A percentile compares a stretch with the other conserved stretches of the same genome.
Evolutionary conservation across 2,329 filamentous ascomycete species (phyloP).

Genomic region (Apiospora arundinis): DNA sequence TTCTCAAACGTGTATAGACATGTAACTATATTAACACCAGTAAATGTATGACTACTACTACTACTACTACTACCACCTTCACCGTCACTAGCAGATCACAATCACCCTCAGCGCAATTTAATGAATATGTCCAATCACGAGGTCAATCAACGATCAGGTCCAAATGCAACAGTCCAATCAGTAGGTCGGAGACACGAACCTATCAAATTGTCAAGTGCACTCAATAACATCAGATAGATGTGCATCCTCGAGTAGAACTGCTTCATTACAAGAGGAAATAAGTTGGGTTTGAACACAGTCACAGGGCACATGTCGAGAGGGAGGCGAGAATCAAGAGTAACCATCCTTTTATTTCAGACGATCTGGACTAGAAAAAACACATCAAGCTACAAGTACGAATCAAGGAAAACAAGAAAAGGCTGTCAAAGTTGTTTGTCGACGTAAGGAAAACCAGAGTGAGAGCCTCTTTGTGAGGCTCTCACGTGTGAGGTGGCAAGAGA

Average conservation of each 20-base stretch:
- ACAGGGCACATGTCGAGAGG: not conserved
- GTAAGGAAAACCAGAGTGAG: slow-evolving; percentile 39
- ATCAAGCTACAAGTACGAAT: slow-evolving; percentile 34
- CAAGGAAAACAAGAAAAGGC: slow-evolving; percentile 37
- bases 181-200: no score
- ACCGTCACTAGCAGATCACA: no score
- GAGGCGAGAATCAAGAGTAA: slow-evolving; percentile 29
- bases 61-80: not conserved
- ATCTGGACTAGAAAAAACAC: slow-evolving; percentile 37
- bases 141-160: no score
- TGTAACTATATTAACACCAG: slow-evolving; percentile 14
- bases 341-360: slow-evolving; percentile 37
- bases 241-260: not conserved
- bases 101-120: no score
- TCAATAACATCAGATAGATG: no score
- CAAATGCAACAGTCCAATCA: no score
- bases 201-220: no score
- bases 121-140: no score
- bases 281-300: no score
- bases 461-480: slow-evolving; percentile 33
- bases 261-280: not conserved
- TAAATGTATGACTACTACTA: slow-evolving; percentile 13
- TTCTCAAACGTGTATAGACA: slow-evolving; percentile 15
- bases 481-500: slow-evolving; percentile 29
- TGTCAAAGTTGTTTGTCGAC: slow-evolving; percentile 31